phyloP scores from a whole-genome alignment of 2,329 filamentous ascomycete genomes.

The Geosmithia morbida region DNA sequence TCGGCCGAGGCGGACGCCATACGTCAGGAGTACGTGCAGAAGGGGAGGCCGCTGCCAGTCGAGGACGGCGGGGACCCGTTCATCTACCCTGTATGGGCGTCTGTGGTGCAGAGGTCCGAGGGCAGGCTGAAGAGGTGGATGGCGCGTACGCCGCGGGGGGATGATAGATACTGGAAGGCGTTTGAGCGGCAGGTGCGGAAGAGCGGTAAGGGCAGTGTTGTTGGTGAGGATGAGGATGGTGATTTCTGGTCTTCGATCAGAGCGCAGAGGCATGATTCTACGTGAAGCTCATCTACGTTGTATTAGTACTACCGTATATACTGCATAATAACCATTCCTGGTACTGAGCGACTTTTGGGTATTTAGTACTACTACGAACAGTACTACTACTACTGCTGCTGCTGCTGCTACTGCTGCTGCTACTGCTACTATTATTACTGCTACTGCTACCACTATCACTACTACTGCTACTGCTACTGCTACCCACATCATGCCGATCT shows the following conservation, averaged over 20 bases:
- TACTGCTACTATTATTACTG: too few relatives aligned
- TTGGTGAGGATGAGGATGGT: neutral
- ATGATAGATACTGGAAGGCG: neutral
- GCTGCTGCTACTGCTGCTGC: too few relatives aligned
- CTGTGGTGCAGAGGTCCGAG: constrained; percentile 1
- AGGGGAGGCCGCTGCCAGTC: neutral
- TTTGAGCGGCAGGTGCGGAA: neutral
- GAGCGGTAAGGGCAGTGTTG: neutral
- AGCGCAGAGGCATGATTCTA: neutral
- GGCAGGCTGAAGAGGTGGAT: neutral
- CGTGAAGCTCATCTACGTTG: too few relatives aligned
- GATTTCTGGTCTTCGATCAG: too few relatives aligned
- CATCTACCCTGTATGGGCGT: constrained; percentile 5
- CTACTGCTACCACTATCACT: too few relatives aligned
- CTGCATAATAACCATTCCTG: too few relatives aligned
- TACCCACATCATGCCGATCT: too few relatives aligned
- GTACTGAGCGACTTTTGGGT: too few relatives aligned
- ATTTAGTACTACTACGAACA: too few relatives aligned
- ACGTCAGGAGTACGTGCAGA: neutral
- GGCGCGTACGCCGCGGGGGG: neutral
- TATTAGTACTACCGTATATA: too few relatives aligned
- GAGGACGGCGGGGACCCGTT: constrained; percentile 6
- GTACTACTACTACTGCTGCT: too few relatives aligned
- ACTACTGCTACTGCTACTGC: too few relatives aligned
- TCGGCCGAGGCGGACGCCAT: neutral